These are phyloP conservation scores for Teunomyces stri DNA, from an alignment of 805 yeast species.

Conservation along the genomic window DNA sequence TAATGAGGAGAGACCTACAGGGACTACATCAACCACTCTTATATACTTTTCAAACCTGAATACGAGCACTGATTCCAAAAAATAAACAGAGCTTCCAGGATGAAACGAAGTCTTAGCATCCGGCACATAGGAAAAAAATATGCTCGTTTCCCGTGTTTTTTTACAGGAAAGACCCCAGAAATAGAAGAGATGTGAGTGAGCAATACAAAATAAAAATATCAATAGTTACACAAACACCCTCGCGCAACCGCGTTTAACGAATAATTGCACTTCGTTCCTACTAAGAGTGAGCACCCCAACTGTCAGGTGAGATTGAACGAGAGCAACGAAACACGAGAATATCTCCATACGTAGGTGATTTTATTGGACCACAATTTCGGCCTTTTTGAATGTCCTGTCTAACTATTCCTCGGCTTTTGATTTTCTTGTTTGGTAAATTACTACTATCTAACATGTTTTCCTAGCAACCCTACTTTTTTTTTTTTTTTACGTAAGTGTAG, in stretches of 20 bases:
- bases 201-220: constrained; percentile 1
- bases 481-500: too few species aligned
- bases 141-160: not conserved
- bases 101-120: not conserved
- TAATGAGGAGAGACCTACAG: not conserved
- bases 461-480: too few species aligned
- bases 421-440: too few species aligned
- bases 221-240: constrained; percentile 1
- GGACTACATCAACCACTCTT: not conserved
- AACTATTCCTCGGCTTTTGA: too few species aligned
- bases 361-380: too few species aligned
- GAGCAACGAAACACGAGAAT: not conserved
- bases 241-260: not conserved
- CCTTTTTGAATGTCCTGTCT: too few species aligned
- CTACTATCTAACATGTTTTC: too few species aligned
- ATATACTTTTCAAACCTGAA: not conserved
- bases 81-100: not conserved
- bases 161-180: not conserved
- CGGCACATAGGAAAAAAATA: not conserved
- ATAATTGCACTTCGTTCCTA: not conserved
- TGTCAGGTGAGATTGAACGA: not conserved
- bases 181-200: not conserved
- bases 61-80: not conserved
- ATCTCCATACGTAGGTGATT: too few species aligned
- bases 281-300: not conserved